phyloP scores from a whole-genome alignment of 1,139 yeast genomes.

The Zygoascus hellenicus region DNA sequence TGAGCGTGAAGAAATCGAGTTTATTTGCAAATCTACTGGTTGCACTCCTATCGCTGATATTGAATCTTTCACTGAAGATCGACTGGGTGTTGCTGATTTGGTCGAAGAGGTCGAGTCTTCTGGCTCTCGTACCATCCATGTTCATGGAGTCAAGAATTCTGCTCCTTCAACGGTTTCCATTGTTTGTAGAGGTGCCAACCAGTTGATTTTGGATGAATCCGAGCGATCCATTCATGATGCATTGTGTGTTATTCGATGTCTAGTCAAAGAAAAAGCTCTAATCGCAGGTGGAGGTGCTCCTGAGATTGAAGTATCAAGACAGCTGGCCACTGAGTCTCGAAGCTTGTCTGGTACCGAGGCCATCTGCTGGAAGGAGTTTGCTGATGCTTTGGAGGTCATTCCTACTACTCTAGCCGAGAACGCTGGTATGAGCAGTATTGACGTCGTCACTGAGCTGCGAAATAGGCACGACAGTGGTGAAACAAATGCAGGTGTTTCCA shows the following conservation, averaged over 20 bases:
- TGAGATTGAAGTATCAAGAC: slow-evolving; percentile 87
- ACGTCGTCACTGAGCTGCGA: slow-evolving; percentile 91
- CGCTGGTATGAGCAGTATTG: slow-evolving; percentile 93
- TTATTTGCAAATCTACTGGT: slow-evolving; percentile 83
- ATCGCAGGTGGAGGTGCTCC: slow-evolving; percentile 99
- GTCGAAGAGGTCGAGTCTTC: slow-evolving; percentile 89
- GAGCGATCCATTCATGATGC: slow-evolving; percentile 98
- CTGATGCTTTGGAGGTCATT: slow-evolving; percentile 89
- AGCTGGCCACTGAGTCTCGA: slow-evolving; percentile 70
- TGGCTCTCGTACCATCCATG: slow-evolving; percentile 86
- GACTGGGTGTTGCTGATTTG: slow-evolving; percentile 85
- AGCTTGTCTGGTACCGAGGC: slow-evolving; percentile 86
- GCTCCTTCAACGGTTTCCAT: slow-evolving; percentile 76
- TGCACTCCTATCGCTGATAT: slow-evolving; percentile 96
- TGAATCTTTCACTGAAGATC: slow-evolving; percentile 86
- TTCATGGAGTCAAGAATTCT: slow-evolving; percentile 67
- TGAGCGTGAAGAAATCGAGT: slow-evolving; percentile 95
- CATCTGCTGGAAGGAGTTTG: slow-evolving; percentile 92
- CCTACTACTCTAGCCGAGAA: slow-evolving; percentile 98
- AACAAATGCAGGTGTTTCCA: slow-evolving; percentile 90
- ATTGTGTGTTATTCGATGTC: slow-evolving; percentile 89
- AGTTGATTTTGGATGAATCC: slow-evolving; percentile 84
- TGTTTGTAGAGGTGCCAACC: slow-evolving; percentile 92
- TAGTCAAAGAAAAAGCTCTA: slow-evolving; percentile 88
- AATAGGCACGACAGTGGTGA: slow-evolving; percentile 90